Evolutionary conservation across 305 asterid genomes (phyloP).

Genomic region (Solanum chacoense): DNA sequence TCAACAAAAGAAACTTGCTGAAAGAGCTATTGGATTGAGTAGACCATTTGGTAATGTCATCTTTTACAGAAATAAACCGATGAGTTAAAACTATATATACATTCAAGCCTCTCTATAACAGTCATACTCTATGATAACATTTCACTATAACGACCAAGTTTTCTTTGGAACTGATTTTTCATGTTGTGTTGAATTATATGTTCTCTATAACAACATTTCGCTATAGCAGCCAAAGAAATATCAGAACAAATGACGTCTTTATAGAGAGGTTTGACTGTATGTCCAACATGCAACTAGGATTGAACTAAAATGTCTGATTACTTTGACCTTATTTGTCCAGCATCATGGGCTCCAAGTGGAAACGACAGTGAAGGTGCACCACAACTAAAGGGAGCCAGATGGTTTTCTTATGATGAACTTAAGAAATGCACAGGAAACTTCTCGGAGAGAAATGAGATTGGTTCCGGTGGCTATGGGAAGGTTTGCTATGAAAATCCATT

Average conservation of each 20-base stretch:
- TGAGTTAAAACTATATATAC: neutral
- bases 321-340: conserved; percentile 21
- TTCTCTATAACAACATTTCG: neutral
- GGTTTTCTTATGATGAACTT: conserved; percentile 93
- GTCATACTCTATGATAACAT: neutral
- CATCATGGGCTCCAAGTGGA: conserved; percentile 85
- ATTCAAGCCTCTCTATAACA: neutral
- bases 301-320: conserved; percentile 3
- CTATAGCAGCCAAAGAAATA: neutral
- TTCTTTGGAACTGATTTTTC: neutral
- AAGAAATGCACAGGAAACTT: conserved; percentile 78
- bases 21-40: conserved; percentile 72
- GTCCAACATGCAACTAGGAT: neutral
- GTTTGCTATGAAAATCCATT: conserved; percentile 16
- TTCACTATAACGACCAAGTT: neutral
- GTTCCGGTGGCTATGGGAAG: conserved; percentile 97
- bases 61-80: neutral
- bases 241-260: neutral
- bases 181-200: neutral
- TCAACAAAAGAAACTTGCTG: conserved; percentile 79
- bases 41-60: conserved; percentile 63
- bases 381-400: conserved; percentile 89
- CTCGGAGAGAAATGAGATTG: conserved; percentile 61
- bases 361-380: conserved; percentile 94
- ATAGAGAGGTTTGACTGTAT: neutral